These are phyloP conservation scores for Hibiscus trionum DNA, from an alignment of 345 rosid species.

Conservation along the genomic window DNA sequence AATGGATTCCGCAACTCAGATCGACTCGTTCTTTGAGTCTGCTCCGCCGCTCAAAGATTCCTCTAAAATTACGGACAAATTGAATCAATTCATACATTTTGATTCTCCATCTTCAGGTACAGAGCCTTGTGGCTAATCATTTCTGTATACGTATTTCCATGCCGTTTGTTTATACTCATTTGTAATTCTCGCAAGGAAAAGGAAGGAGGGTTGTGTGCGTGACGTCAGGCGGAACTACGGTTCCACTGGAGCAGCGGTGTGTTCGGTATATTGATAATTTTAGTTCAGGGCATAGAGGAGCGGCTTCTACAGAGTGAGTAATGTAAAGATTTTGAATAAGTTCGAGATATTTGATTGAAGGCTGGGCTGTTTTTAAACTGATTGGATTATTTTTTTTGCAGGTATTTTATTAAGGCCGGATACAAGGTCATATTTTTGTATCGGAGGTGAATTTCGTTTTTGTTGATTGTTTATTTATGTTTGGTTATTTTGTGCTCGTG, in stretches of 20 bases:
- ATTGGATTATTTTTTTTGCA: slow-evolving; percentile 10
- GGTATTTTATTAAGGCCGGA: slow-evolving; percentile 76
- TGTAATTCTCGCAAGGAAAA: slow-evolving; percentile 14
- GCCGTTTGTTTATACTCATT: not conserved
- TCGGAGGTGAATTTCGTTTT: slow-evolving; percentile 39
- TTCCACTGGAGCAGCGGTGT: slow-evolving; percentile 89
- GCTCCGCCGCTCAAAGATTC: slow-evolving; percentile 41
- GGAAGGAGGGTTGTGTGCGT: slow-evolving; percentile 64
- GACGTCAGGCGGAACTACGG: slow-evolving; percentile 96
- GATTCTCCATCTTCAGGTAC: slow-evolving; percentile 33
- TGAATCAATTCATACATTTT: slow-evolving; percentile 17
- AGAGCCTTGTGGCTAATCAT: not conserved
- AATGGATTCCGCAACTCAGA: not conserved
- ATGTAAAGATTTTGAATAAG: not conserved
- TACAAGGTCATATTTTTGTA: slow-evolving; percentile 75
- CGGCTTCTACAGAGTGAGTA: slow-evolving; percentile 69
- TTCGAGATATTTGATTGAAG: not conserved
- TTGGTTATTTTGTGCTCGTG: not conserved
- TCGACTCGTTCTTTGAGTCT: slow-evolving; percentile 50
- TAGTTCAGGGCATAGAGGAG: slow-evolving; percentile 20
- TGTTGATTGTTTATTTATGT: not conserved
- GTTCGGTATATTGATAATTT: slow-evolving; percentile 88
- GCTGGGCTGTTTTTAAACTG: not conserved
- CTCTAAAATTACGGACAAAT: slow-evolving; percentile 12
- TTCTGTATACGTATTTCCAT: not conserved